A percentile compares a stretch with the other conserved stretches of the same genome.
phyloP scores from a whole-genome alignment of 148 eudicot species.

The Rhododendron simsii region DNA sequence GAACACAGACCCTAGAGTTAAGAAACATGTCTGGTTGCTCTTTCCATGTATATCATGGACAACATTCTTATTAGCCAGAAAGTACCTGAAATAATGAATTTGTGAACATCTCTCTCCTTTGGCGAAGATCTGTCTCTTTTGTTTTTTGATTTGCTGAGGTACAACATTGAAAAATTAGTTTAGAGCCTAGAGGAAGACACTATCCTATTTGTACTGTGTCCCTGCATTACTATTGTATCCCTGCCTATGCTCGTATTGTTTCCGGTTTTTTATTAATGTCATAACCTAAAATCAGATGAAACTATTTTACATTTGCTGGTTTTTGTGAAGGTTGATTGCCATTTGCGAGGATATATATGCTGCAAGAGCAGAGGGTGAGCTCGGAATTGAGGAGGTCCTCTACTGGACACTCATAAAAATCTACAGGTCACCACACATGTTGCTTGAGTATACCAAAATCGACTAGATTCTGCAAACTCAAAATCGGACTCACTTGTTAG shows the following conservation, averaged over 20 bases:
- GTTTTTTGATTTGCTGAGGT: not conserved
- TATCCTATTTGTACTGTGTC: not conserved
- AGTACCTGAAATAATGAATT: not conserved
- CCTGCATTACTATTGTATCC: not conserved
- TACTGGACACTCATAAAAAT: constrained; percentile 95
- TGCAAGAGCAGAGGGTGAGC: constrained; percentile 97
- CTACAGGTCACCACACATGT: constrained; percentile 92
- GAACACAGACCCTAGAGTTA: not conserved
- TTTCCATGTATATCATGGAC: not conserved
- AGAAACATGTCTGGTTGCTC: not conserved
- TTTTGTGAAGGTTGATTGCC: constrained; percentile 68
- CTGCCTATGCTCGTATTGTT: not conserved
- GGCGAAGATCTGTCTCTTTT: not conserved
- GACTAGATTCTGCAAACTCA: constrained; percentile 35
- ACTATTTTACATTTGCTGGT: not conserved
- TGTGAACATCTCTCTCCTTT: not conserved
- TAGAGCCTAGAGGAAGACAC: not conserved
- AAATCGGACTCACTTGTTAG: not conserved
- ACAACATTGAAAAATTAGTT: not conserved
- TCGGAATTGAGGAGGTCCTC: constrained; percentile 92
- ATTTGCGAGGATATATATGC: constrained; percentile 96
- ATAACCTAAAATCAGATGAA: not conserved
- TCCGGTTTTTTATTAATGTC: not conserved
- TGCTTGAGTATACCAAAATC: constrained; percentile 86
- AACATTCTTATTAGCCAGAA: not conserved